Percentiles rank a stretch among this genome's conserved stretches.
These are phyloP conservation scores for Xylaria sp. DNA, from an alignment of 2,329 filamentous ascomycete species.

Conservation along the genomic window DNA sequence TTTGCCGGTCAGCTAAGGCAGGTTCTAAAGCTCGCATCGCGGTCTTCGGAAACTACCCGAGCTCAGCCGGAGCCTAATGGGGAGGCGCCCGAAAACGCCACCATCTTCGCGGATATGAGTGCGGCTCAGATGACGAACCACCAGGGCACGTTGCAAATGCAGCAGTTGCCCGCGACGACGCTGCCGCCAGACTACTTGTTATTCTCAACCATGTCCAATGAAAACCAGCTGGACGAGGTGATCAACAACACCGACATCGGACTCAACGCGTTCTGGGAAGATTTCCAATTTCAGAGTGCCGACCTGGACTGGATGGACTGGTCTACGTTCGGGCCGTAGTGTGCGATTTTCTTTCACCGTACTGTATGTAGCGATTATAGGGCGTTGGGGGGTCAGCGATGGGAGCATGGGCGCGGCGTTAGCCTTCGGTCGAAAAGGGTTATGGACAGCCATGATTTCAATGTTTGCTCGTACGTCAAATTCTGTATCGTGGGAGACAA, in stretches of 20 bases:
- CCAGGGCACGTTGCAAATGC: slow-evolving; percentile 28
- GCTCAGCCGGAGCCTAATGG: slow-evolving; percentile 24
- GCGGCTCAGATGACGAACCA: slow-evolving; percentile 24
- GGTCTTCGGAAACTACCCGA: slow-evolving; percentile 29
- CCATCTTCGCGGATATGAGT: slow-evolving; percentile 25
- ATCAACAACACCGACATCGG: slow-evolving; percentile 40
- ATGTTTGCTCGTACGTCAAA: neutral
- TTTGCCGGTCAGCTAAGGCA: slow-evolving; percentile 60
- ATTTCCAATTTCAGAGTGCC: slow-evolving; percentile 39
- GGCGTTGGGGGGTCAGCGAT: slow-evolving; percentile 14
- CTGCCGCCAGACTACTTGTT: slow-evolving; percentile 35
- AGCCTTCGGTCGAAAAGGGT: slow-evolving; percentile 3
- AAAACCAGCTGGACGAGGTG: slow-evolving; percentile 38
- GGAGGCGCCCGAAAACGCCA: slow-evolving; percentile 19
- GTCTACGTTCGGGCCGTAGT: slow-evolving; percentile 30
- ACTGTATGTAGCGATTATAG: slow-evolving; percentile 5
- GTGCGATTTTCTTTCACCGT: slow-evolving; percentile 11
- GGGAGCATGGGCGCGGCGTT: slow-evolving; percentile 20
- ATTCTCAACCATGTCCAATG: slow-evolving; percentile 42
- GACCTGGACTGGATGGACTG: slow-evolving; percentile 42
- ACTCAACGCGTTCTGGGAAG: slow-evolving; percentile 38
- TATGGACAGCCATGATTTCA: slow-evolving; percentile 14
- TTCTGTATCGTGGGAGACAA: neutral
- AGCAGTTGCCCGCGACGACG: slow-evolving; percentile 28
- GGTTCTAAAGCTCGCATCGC: slow-evolving; percentile 43